phyloP scores from a whole-genome alignment of 305 asterid species.

The Solanum hybrid region DNA sequence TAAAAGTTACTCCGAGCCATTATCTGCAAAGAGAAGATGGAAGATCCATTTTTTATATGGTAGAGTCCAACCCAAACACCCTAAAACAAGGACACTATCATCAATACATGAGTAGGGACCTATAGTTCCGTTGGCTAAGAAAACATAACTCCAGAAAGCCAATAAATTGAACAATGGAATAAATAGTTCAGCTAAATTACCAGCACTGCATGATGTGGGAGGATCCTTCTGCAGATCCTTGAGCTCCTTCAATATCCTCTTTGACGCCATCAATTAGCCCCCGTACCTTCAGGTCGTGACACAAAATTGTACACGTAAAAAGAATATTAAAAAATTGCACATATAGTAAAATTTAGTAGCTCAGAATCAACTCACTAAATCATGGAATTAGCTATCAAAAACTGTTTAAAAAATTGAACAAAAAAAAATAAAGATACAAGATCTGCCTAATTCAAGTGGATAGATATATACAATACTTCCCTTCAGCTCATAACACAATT shows the following conservation, averaged over 20 bases:
- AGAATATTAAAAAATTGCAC: background rate
- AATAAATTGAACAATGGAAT: background rate
- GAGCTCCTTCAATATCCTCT: conserved; percentile 45
- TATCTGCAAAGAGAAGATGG: background rate
- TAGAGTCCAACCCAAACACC: background rate
- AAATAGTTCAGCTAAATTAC: conserved; percentile 8
- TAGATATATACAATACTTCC: background rate
- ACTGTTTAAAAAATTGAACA: background rate
- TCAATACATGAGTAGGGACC: background rate
- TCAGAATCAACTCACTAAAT: background rate
- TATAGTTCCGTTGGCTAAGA: background rate
- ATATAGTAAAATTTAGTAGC: background rate
- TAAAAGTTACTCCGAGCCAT: background rate
- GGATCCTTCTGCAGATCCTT: conserved; percentile 48
- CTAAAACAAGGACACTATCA: background rate
- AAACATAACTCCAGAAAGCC: background rate
- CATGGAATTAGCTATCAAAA: background rate
- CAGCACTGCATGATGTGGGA: conserved; percentile 48
- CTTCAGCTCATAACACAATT: background rate
- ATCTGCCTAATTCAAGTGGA: background rate
- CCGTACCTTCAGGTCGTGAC: background rate
- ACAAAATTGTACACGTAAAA: background rate
- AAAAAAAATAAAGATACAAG: background rate
- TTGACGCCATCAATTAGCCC: conserved; percentile 30
- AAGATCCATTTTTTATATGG: background rate